Evolutionary conservation across 352 stramenopile species (phyloP).

Genomic region (Peronospora destructor): DNA sequence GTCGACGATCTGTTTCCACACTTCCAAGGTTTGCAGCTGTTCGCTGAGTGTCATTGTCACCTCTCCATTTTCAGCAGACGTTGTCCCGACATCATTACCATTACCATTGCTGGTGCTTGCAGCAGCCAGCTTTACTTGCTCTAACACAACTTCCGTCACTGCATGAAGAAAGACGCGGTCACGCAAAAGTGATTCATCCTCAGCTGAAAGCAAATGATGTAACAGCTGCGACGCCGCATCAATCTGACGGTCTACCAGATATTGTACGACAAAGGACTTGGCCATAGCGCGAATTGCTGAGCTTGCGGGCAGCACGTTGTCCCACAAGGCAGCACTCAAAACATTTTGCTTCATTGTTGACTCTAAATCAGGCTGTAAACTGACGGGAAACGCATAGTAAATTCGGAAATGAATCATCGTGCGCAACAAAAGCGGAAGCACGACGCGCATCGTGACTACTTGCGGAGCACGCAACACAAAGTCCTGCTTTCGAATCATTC

Average conservation of each 20-base stretch:
- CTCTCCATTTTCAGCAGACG: conserved; percentile 32
- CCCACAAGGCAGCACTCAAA: conserved; percentile 44
- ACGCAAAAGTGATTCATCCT: conserved; percentile 58
- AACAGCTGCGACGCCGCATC: conserved; percentile 49
- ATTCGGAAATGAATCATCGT: conserved; percentile 49
- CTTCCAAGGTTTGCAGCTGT: conserved; percentile 29
- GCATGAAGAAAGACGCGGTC: conserved; percentile 72
- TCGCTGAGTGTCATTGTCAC: conserved; percentile 35
- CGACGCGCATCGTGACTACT: conserved; percentile 75
- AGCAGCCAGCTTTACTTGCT: conserved; percentile 38
- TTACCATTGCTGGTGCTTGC: conserved; percentile 22
- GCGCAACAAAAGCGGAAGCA: conserved; percentile 60
- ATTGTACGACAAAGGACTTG: conserved; percentile 66
- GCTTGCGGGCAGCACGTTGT: conserved; percentile 63
- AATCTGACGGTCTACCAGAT: conserved; percentile 50
- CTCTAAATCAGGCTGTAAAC: conserved; percentile 33
- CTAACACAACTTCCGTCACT: conserved; percentile 51
- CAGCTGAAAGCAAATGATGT: conserved; percentile 46
- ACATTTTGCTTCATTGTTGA: conserved; percentile 44
- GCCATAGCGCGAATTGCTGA: conserved; percentile 61
- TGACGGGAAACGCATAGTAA: conserved; percentile 34
- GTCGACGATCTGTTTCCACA: conserved; percentile 61
- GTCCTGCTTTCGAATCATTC: conserved; percentile 82
- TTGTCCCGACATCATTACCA: conserved; percentile 9
- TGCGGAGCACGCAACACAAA: conserved; percentile 71